Evolutionary conservation across 2,329 filamentous ascomycete species (phyloP).

Genomic region (Calonectria henricotiae): DNA sequence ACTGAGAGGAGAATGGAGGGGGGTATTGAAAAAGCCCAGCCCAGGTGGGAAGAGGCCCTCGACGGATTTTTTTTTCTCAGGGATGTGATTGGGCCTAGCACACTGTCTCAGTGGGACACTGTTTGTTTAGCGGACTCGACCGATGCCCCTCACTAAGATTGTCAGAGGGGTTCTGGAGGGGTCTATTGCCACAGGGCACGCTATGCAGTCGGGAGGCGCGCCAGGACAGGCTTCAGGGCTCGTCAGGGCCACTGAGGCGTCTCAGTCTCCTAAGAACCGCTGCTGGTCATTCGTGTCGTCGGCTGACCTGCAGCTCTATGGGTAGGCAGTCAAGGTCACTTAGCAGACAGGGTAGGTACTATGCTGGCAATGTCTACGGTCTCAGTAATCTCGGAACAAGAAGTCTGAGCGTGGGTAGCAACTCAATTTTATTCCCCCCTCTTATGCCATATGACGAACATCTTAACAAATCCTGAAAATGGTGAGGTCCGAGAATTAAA

Average conservation of each 20-base stretch:
- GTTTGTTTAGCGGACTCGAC: conserved; percentile 47
- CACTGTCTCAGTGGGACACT: conserved; percentile 50
- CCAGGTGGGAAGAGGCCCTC: conserved; percentile 49
- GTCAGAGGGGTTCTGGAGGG: conserved; percentile 31
- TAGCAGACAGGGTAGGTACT: conserved; percentile 35
- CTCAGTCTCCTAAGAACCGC: conserved; percentile 19
- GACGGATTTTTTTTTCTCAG: conserved; percentile 59
- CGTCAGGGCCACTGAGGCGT: conserved; percentile 12
- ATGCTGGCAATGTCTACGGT: conserved; percentile 33
- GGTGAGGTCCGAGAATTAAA: neutral
- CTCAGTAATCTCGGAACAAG: neutral
- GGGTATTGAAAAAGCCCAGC: conserved; percentile 56
- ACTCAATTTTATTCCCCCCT: conserved; percentile 16
- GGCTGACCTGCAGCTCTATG: conserved; percentile 24
- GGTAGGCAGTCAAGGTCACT: conserved; percentile 35
- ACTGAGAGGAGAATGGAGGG: conserved; percentile 52
- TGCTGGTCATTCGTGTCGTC: conserved; percentile 17
- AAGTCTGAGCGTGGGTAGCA: conserved; percentile 13
- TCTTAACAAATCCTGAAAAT: conserved; percentile 9
- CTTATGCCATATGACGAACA: conserved; percentile 22
- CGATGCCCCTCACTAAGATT: conserved; percentile 39
- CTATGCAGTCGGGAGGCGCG: neutral
- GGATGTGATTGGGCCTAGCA: conserved; percentile 58
- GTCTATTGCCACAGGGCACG: conserved; percentile 21
- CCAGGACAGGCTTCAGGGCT: conserved; percentile 5